These are phyloP conservation scores for Bothriochloa decipiens DNA, from an alignment of 176 grass and related monocot species.

Conservation along the genomic window DNA sequence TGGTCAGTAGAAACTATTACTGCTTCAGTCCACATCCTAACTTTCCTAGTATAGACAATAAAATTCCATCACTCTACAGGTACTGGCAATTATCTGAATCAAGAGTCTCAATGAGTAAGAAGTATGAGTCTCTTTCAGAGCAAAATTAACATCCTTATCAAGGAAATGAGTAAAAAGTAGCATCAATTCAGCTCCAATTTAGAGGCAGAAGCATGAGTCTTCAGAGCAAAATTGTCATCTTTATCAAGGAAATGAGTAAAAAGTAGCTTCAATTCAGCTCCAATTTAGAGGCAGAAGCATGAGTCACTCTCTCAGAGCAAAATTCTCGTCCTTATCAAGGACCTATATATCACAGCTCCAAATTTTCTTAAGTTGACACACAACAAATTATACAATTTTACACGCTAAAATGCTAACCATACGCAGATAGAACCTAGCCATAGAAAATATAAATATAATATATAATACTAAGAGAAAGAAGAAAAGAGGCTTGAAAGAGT, in stretches of 20 bases:
- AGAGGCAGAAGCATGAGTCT: neutral
- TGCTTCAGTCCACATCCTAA: neutral
- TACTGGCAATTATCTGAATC: neutral
- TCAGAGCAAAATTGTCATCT: constrained; percentile 47
- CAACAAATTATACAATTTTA: constrained; percentile 55
- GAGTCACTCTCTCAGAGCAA: constrained; percentile 32
- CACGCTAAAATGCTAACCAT: constrained; percentile 49
- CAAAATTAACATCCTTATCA: constrained; percentile 45
- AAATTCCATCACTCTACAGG: neutral
- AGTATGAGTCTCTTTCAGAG: neutral
- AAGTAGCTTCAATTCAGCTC: neutral
- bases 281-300: neutral
- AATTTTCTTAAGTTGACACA: constrained; percentile 36
- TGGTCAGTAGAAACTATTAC: neutral
- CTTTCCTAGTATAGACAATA: neutral
- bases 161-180: neutral
- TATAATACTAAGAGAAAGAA: neutral
- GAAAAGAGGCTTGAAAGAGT: constrained; percentile 6
- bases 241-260: constrained; percentile 21
- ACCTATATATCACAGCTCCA: constrained; percentile 12
- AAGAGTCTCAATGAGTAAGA: neutral
- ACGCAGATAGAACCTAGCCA: constrained; percentile 38
- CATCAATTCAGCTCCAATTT: neutral
- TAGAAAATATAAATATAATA: too few relatives aligned
- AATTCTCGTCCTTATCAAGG: constrained; percentile 40